Evolutionary conservation across 2,329 filamentous ascomycete genomes (phyloP), one percentile per base, ranked within the genome.

Genomic region (Thielaviopsis euricoi): DNA sequence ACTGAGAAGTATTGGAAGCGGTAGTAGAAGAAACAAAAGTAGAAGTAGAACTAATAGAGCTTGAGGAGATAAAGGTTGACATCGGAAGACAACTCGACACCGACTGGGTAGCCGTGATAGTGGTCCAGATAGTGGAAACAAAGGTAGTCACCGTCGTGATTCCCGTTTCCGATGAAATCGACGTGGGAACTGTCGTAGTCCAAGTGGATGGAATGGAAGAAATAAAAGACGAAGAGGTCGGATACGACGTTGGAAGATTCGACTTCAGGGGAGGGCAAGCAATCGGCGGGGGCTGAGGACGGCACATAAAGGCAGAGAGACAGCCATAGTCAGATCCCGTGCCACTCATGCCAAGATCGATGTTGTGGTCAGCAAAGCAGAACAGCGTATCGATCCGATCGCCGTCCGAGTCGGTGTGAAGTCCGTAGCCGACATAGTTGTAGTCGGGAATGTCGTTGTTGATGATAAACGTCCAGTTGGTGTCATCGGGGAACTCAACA

Each of bases 401-500:
- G 12, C 53, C 58, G 40, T 43, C 52, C 29, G 23, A 5, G 37
- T 40, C 33, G 10, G 12, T 25, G 10, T 59, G 58, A n/a, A 56
- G 10, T 21, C 48, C 52, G 33, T 59, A 59, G 13, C 58, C 58
- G 50, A 37, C 53, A 17, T 59, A 59, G 48, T 49, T 46, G 25
- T n/a, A 51, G 37, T 59, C 53, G 33, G 48, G 29, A 13, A 51
- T 59, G 33, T 25, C 43, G 49, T 53, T 57, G 33, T 59, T 33
- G 13, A 59, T 55, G 53, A 46, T 23, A n/a, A 56, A 59, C 3
- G 52, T 29, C 57, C 52, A 59, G 49, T 43, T 56, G 13, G 53
- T 55, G 13, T 37, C 37, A 21, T 56, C 57, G 13, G 48, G 29
- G 21, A 59, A 59, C 15, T 33, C 19, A 15, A 58, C 52, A 55